Evolutionary conservation across 2,329 filamentous ascomycete genomes (phyloP), one percentile per base, ranked within the genome.

Genomic region (Venturia pyrina): DNA sequence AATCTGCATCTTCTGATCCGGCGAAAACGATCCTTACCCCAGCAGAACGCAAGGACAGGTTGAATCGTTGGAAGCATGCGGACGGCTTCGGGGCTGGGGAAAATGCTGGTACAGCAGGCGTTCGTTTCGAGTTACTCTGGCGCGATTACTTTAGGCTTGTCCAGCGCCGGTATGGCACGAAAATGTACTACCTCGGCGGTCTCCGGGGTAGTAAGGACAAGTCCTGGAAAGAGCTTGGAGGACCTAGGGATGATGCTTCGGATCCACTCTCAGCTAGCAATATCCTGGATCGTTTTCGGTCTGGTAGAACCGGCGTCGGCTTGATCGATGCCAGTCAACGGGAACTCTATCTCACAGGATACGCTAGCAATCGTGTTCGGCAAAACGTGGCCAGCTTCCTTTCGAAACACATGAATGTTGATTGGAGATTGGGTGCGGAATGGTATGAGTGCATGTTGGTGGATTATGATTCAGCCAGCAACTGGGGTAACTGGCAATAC

Each of bases 401-500:
- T 1, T 77, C 88, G 0, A 91, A 90, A 69, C 88, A 91, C 68
- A 78, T 93, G 3, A 81, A 82, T 1, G 86, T 93, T 28, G 90
- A 93, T 74, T 95, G 90, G 90, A 84, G 89, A 0, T 81, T 90
- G 17, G 90, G 90, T 0, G 90, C 89, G 0, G 90, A 93, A 73
- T 93, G 89, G 88, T 93, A 93, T 72, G 90, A 93, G 73, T 85
- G 83, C 72, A 78, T 89, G 72, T 80, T 93, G 3, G 80, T 88
- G 40, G 90, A 95, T 73, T 91, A 93, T 72, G 90, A 93, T 70
- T 82, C 89, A 0, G 85, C 83, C 17, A 88, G 83, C 67, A 93
- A 93, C 70, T 93, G 89, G 89, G 86, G 86, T 11, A 92, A 91
- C 71, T 93, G 89, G 90, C 89, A 92, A 74, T 93, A 93, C 68